A percentile compares a stretch with the other conserved stretches of the same genome.
Evolutionary conservation across 2,329 filamentous ascomycete genomes (phyloP).

Genomic region (Aspergillus fumigatiaffinis): DNA sequence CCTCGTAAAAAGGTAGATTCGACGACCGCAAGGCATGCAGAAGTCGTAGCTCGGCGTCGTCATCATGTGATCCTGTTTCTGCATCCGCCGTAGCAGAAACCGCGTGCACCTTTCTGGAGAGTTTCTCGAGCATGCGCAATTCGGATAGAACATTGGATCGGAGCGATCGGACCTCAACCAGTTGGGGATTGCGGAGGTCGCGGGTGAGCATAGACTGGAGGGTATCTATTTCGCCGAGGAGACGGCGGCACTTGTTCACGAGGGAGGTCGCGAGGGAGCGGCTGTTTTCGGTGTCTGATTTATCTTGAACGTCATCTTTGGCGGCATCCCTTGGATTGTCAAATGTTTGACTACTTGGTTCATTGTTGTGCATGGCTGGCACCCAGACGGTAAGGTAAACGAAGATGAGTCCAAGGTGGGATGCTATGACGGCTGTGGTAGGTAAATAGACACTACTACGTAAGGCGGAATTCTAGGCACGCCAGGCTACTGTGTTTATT

Average conservation of each 20-base stretch:
- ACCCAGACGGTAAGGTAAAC: background rate
- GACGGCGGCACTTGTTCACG: constrained; percentile 34
- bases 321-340: background rate
- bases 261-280: constrained; percentile 28
- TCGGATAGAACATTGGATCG: constrained; percentile 47
- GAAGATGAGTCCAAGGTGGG: background rate
- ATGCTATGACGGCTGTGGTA: background rate
- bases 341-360: background rate
- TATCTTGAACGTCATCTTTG: background rate
- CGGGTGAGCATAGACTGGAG: constrained; percentile 41
- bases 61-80: constrained; percentile 10
- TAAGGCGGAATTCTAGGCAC: background rate
- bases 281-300: constrained; percentile 8
- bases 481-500: background rate
- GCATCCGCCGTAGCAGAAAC: constrained; percentile 13
- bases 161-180: constrained; percentile 50
- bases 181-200: constrained; percentile 42
- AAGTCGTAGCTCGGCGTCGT: constrained; percentile 30
- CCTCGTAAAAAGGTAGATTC: constrained; percentile 62
- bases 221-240: constrained; percentile 45
- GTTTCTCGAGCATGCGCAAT: constrained; percentile 45
- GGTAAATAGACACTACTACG: background rate
- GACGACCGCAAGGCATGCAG: constrained; percentile 60
- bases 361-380: background rate
- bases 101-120: constrained; percentile 27